These are phyloP conservation scores for Senna siamea DNA, from an alignment of 306 rosid genomes.

Conservation along the genomic window DNA sequence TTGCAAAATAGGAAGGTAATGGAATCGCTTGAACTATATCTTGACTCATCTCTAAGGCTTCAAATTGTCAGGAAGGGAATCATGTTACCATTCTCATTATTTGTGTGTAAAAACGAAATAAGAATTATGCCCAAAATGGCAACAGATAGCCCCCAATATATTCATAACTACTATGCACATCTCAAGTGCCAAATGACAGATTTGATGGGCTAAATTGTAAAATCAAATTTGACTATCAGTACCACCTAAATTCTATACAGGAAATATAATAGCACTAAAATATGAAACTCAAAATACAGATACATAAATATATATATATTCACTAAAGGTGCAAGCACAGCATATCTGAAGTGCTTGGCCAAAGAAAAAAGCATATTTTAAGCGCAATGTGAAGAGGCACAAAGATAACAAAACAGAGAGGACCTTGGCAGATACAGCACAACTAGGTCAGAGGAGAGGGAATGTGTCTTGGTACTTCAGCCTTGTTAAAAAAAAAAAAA, in stretches of 20 bases:
- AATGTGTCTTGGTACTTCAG: background rate
- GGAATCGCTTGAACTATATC: slow-evolving; percentile 19
- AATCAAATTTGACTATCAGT: too few relatives aligned
- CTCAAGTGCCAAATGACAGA: slow-evolving; percentile 2
- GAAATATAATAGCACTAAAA: background rate
- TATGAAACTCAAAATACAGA: background rate
- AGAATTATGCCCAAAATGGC: background rate
- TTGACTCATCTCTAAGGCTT: background rate
- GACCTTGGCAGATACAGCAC: background rate
- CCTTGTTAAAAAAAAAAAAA: background rate
- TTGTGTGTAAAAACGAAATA: background rate
- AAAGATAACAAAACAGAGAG: background rate
- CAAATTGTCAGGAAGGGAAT: background rate
- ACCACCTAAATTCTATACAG: background rate
- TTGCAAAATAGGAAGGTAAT: background rate
- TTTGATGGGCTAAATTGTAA: background rate
- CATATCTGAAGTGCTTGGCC: too few relatives aligned
- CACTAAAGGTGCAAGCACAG: background rate
- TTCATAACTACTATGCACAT: background rate
- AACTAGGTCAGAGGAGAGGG: background rate
- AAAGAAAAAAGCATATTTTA: too few relatives aligned
- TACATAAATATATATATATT: background rate
- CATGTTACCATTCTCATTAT: background rate
- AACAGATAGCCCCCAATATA: background rate
- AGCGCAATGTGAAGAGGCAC: background rate